These are phyloP conservation scores for Penicillium sp. DNA, from an alignment of 2,329 filamentous ascomycete genomes.

Conservation along the genomic window DNA sequence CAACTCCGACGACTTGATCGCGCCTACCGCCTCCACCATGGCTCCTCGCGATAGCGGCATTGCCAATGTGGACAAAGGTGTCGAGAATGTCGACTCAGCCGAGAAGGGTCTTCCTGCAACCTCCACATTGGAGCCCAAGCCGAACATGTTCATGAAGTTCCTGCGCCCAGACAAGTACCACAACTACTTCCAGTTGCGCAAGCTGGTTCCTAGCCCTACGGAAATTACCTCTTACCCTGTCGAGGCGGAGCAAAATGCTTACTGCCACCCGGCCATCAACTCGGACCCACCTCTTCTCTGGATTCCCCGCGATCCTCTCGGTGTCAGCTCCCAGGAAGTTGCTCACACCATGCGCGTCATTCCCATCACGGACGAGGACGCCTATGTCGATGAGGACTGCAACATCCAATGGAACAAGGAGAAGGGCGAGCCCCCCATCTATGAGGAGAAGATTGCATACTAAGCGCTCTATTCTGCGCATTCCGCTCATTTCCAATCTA, in stretches of 20 bases:
- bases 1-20: neutral
- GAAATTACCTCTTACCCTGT: slow-evolving; percentile 60
- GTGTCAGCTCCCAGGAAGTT: slow-evolving; percentile 75
- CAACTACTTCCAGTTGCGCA: slow-evolving; percentile 69
- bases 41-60: slow-evolving; percentile 25
- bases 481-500: neutral
- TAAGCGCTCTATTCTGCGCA: slow-evolving; percentile 25
- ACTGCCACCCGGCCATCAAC: slow-evolving; percentile 69
- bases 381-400: slow-evolving; percentile 68
- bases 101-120: slow-evolving; percentile 37
- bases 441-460: slow-evolving; percentile 56
- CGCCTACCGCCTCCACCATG: slow-evolving; percentile 10
- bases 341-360: slow-evolving; percentile 69
- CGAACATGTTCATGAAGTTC: slow-evolving; percentile 53
- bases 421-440: slow-evolving; percentile 59
- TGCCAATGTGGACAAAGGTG: slow-evolving; percentile 31
- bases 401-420: slow-evolving; percentile 60
- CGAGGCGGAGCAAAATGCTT: slow-evolving; percentile 65
- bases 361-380: slow-evolving; percentile 77
- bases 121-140: slow-evolving; percentile 30
- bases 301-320: slow-evolving; percentile 74
- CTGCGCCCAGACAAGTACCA: slow-evolving; percentile 75
- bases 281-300: slow-evolving; percentile 69
- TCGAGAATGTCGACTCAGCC: slow-evolving; percentile 33
- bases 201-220: slow-evolving; percentile 60